Evolutionary conservation across 2,329 filamentous ascomycete genomes (phyloP), one percentile per base, ranked within the genome.

Genomic region (Aspergillus tubingensis): DNA sequence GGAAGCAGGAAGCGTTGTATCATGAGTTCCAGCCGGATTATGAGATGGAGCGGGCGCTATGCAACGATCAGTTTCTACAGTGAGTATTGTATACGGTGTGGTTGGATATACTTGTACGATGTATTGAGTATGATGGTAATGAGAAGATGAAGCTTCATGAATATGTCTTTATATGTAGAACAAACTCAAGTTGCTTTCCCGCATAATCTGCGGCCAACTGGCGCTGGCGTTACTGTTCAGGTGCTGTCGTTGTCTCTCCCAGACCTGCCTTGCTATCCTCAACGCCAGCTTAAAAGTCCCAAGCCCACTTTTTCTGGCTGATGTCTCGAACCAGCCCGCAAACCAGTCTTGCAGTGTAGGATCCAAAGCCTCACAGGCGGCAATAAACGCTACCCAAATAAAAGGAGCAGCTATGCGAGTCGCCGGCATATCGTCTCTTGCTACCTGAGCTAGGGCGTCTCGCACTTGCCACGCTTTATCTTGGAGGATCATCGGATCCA

Each of bases 301-400:
- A 2, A 77, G 57, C 0, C 76, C 75, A 61, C 72, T 77, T 5
- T 68, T 59, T 13, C 65, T 56, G 10, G 65, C 66, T 8, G 67
- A 68, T 3, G 58, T 64, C 43, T 68, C 61, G 65, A 78, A 77
- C 76, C 74, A 78, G 4, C 59, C 50, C 3, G 69, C 53, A 43
- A 77, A 78, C 3, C 68, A 71, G 2, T 72, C 69, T 49, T 78
- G 77, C 1, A 80, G 64, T 5, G 72, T 71, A 0, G 74, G 66
- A 25, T 73, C 70, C 2, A 74, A 71, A 1, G 79, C 79, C 56
- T 81, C 79, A 52, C 76, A 81, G 0, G 74, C 77, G 1, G 78
- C 77, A 17, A 82, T 77, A 57, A 81, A 81, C 2, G 74, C 76
- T 1, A 78, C 74, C 80, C 80, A 82, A 0, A 77, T 72, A 5